Base-by-base conservation (phyloP, 495 filamentous ascomycete genomes). In the Aspergillus funiculosus region DNA sequence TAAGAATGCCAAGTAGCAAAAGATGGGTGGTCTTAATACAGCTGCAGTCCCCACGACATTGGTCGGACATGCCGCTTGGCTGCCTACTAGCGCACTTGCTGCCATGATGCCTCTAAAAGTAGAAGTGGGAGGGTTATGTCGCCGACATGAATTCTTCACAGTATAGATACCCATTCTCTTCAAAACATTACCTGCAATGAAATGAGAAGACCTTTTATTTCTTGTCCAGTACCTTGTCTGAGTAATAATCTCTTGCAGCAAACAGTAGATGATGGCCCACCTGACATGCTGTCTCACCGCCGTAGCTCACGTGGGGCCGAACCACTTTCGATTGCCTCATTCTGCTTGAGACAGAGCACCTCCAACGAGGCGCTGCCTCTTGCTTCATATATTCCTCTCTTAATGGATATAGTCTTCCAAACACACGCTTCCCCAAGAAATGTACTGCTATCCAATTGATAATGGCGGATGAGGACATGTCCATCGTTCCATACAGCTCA, bases 391-490 rank as follows among this genome's bases (percentile, higher is more conserved):
- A 36, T 26, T n/a, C 21, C 22, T 22, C 5, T 13, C 29, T 15
- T 35, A 21, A 14, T 43, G 40, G 31, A 20, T 26, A 37, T 32
- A 34, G 53, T 39, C 29, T 35, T 43, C 39, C 18, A 26, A 45
- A 26, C 44, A 15, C 49, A 10, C 30, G 20, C n/a, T 18, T 36
- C 15, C 29, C 39, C 20, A 27, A 44, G 39, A 48, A 35, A 57
- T 53, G 42, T 49, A 47, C 46, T 22, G 30, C 29, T 37, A 11
- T 46, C 26, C 34, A 26, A 27, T 42, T 27, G 38, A 57, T 46
- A 47, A 65, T 61, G 54, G 67, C 63, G 58, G 63, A 71, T 41
- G 61, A 67, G 47, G 62, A 67, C 45, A 70, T 73, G 70, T 72
- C 70, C 50, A 70, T 74, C 50, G 51, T 74, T 34, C 70, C 70